phyloP scores from a whole-genome alignment of 2,329 filamentous ascomycete genomes.

The Claviceps pusilla region DNA sequence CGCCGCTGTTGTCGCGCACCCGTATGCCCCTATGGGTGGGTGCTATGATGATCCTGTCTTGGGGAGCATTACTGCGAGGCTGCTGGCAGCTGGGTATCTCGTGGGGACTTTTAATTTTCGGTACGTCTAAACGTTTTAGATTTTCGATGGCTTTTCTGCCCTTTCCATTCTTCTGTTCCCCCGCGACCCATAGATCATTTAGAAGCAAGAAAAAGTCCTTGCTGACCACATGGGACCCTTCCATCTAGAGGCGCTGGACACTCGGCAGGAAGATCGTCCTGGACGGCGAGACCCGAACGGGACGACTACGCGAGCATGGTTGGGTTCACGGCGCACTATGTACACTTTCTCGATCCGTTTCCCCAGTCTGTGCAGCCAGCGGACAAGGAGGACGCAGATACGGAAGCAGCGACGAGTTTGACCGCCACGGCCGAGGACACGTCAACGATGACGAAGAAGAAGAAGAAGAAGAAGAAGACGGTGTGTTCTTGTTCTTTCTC shows the following conservation, averaged over 20 bases:
- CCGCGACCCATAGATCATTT: no score
- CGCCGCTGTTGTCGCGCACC: constrained; percentile 63
- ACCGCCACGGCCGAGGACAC: neutral
- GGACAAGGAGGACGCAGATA: neutral
- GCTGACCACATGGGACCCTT: neutral
- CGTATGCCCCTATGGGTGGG: constrained; percentile 79
- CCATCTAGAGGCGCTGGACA: constrained; percentile 53
- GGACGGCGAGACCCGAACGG: constrained; percentile 68
- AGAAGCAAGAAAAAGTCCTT: neutral
- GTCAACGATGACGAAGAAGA: neutral
- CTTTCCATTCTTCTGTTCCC: neutral
- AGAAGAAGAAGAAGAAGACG: no score
- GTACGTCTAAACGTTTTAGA: constrained; percentile 26
- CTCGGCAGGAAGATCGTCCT: constrained; percentile 68
- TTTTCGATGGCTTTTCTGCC: neutral
- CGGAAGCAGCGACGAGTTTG: neutral
- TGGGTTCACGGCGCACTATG: constrained; percentile 65
- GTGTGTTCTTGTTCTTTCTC: neutral
- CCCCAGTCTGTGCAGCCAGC: neutral
- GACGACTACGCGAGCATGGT: constrained; percentile 70
- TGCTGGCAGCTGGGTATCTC: constrained; percentile 57
- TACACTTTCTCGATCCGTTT: constrained; percentile 41
- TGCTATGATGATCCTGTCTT: constrained; percentile 73
- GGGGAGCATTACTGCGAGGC: constrained; percentile 43
- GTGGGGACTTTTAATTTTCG: constrained; percentile 88